phyloP scores from a whole-genome alignment of 2,329 filamentous ascomycete genomes.

The Tolypocladium pustulatum region DNA sequence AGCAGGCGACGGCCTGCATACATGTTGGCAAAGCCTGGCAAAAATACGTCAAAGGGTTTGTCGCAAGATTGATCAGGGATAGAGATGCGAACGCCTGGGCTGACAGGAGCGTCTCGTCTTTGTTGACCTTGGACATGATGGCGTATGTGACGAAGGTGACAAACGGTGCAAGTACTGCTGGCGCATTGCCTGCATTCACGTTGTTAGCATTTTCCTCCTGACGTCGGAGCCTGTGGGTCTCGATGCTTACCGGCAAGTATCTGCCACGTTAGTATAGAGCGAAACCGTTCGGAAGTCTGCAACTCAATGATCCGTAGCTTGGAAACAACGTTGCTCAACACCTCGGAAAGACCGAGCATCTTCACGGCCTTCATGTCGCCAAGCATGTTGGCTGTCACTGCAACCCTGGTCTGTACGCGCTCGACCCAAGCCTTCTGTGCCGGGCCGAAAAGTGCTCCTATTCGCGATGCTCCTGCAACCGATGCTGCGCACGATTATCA shows the following conservation, averaged over 20 bases:
- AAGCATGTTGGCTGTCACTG: background rate
- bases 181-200: background rate
- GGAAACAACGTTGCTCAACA: background rate
- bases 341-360: conserved; percentile 1
- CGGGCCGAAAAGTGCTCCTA: background rate
- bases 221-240: too few species aligned
- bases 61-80: background rate
- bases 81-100: background rate
- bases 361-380: conserved; percentile 4
- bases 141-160: background rate
- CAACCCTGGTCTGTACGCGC: background rate
- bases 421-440: background rate
- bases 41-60: background rate
- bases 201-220: background rate
- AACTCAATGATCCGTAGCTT: background rate
- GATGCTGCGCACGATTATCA: background rate
- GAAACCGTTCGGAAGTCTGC: background rate
- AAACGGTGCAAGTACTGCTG: background rate
- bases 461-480: background rate
- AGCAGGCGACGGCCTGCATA: conserved; percentile 1
- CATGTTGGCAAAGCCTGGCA: background rate
- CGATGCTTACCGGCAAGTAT: background rate
- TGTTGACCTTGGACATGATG: background rate
- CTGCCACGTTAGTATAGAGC: background rate
- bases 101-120: background rate